Base-by-base conservation (phyloP, 371 early-diverging fungal genomes). In the Vairimorpha necatrix region DNA sequence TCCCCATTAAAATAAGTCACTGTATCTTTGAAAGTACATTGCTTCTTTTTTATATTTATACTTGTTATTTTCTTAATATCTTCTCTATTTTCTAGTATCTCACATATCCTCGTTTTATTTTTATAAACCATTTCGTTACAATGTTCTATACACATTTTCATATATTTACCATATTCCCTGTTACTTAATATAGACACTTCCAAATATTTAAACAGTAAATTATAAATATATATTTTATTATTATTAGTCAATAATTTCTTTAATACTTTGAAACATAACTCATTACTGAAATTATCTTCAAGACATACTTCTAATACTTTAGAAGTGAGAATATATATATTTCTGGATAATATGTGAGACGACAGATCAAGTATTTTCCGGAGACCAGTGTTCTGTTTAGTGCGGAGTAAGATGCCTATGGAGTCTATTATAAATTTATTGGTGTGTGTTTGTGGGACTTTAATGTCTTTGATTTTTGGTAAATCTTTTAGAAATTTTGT, bases 381-480 rank as follows among this genome's bases (percentile, higher is more conserved):
- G 4, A 50, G 50, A 50, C 50, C 50, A 50, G 50, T 50, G n/a
- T 50, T 50, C 50, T 50, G 50, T 50, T 50, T 50, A 6, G n/a
- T 50, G n/a, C 4, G 50, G 14, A 50, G n/a, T 3, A 50, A 22
- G 4, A 11, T 4, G 4, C 6, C 4, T 13, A 50, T n/a, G 4
- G n/a, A n/a, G 4, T 50, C 50, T 50, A 50, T 50, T 11, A 50
- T 6, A 50, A 22, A n/a, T 50, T n/a, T 50, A n/a, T 50, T 50
- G 4, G 4, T 50, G 22, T 50, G 50, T 11, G 50, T 50, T 50
- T 50, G 50, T 13, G 50, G 50, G 14, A 50, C 50, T 50, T 50
- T 50, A 11, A 50, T 6, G n/a, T 4, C 4, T n/a, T n/a, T 50
- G 6, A 11, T 50, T 50, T 11, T 50, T 6, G 60, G 60, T 9